These are phyloP conservation scores for Lenwebbia sp. DNA, from an alignment of 345 rosid species.

Conservation along the genomic window DNA sequence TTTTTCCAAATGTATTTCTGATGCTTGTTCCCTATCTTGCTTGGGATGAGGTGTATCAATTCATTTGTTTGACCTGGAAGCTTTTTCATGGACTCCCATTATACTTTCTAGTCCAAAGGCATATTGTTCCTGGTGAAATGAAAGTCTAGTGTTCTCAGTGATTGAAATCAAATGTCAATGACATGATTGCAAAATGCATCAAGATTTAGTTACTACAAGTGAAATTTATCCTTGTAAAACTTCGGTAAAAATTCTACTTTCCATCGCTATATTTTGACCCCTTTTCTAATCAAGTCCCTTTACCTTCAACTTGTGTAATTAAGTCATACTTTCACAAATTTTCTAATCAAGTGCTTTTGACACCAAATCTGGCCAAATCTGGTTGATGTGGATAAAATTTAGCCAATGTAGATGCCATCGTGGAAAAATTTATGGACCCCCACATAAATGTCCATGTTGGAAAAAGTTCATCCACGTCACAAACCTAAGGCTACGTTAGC, in stretches of 20 bases:
- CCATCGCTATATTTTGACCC: not conserved
- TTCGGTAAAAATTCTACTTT: not conserved
- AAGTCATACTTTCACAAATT: not conserved
- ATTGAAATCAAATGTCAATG: not conserved
- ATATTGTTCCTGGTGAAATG: not conserved
- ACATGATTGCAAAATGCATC: not conserved
- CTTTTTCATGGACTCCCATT: not conserved
- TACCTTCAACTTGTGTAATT: not conserved
- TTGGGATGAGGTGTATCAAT: not conserved
- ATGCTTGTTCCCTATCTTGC: not conserved
- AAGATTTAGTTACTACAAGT: not conserved
- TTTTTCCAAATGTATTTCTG: not conserved
- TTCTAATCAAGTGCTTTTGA: not conserved
- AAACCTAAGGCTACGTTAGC: not conserved
- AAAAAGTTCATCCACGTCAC: not conserved
- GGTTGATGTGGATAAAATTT: not conserved
- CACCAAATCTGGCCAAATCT: not conserved
- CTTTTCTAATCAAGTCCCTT: not conserved
- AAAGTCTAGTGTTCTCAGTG: not conserved
- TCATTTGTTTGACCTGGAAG: not conserved
- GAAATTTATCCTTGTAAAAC: not conserved
- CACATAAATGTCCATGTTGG: not conserved
- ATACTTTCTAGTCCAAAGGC: not conserved
- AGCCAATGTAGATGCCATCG: not conserved
- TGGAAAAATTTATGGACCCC: not conserved